Evolutionary conservation across 345 rosid species (phyloP).

Genomic region (Arabis hirsuta): DNA sequence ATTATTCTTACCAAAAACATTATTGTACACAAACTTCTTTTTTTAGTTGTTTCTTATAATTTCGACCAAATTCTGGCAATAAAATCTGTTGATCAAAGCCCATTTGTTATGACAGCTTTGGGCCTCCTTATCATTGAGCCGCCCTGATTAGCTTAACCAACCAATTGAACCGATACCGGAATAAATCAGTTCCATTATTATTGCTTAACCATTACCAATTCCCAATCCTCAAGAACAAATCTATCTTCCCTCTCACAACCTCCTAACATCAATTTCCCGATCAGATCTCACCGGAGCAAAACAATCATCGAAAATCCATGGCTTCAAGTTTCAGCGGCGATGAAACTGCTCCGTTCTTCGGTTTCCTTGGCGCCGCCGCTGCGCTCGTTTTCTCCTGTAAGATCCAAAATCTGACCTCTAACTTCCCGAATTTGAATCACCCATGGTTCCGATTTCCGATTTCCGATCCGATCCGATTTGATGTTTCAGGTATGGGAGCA

Average conservation of each 20-base stretch:
- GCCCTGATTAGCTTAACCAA: neutral
- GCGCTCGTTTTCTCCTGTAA: slow-evolving; percentile 86
- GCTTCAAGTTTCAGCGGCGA: slow-evolving; percentile 70
- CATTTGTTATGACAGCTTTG: too few relatives aligned
- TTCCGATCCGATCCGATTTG: neutral
- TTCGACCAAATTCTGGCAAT: too few relatives aligned
- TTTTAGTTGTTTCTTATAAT: too few relatives aligned
- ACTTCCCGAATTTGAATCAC: neutral
- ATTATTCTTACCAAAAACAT: too few relatives aligned
- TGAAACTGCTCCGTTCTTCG: slow-evolving; percentile 83
- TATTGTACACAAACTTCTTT: too few relatives aligned
- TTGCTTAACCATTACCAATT: too few relatives aligned
- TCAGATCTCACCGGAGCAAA: slow-evolving; percentile 28
- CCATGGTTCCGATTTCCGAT: neutral
- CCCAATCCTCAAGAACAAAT: too few relatives aligned
- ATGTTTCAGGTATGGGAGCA: slow-evolving; percentile 68
- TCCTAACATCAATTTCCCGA: neutral
- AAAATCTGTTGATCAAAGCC: too few relatives aligned
- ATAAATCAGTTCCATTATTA: neutral
- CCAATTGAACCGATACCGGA: neutral
- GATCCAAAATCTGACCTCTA: neutral
- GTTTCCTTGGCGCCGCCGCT: slow-evolving; percentile 85
- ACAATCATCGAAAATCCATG: slow-evolving; percentile 40
- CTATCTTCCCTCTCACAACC: neutral
- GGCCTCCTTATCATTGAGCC: too few relatives aligned